These are phyloP conservation scores for Capsicum pubescens DNA, from an alignment of 257 asterid genomes.

Conservation along the genomic window DNA sequence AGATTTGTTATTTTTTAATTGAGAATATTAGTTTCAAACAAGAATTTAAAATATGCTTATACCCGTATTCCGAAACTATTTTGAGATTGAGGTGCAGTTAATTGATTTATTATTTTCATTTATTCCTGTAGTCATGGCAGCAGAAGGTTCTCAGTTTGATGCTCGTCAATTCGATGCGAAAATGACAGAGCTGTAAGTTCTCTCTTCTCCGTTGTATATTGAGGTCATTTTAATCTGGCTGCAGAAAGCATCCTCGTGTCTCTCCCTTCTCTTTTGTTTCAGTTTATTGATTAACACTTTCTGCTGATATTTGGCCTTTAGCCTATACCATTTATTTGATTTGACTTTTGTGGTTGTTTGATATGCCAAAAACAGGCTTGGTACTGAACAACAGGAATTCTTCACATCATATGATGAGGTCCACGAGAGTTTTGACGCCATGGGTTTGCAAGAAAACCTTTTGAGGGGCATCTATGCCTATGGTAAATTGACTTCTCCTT, in stretches of 20 bases:
- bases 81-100: neutral
- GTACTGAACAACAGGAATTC: conserved; percentile 48
- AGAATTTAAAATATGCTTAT: neutral
- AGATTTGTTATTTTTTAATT: neutral
- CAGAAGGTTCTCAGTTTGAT: conserved; percentile 72
- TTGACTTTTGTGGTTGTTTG: neutral
- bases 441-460: conserved; percentile 28
- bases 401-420: conserved; percentile 27
- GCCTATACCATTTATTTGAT: neutral
- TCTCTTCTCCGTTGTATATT: neutral
- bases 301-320: neutral
- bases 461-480: conserved; percentile 64
- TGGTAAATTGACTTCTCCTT: conserved; percentile 38
- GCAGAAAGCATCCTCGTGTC: neutral
- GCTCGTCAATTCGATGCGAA: conserved; percentile 56
- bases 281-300: neutral
- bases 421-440: conserved; percentile 22
- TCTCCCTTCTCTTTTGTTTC: accelerated
- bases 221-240: neutral
- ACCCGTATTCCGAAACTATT: neutral
- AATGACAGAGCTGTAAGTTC: conserved; percentile 61
- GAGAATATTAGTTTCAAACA: neutral
- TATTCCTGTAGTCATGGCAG: conserved; percentile 60
- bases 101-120: neutral
- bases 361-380: conserved; percentile 45